A percentile compares a stretch with the other conserved stretches of the same genome.
These are phyloP conservation scores for Solanum sparsipilum DNA, from an alignment of 257 asterid genomes.

Conservation along the genomic window DNA sequence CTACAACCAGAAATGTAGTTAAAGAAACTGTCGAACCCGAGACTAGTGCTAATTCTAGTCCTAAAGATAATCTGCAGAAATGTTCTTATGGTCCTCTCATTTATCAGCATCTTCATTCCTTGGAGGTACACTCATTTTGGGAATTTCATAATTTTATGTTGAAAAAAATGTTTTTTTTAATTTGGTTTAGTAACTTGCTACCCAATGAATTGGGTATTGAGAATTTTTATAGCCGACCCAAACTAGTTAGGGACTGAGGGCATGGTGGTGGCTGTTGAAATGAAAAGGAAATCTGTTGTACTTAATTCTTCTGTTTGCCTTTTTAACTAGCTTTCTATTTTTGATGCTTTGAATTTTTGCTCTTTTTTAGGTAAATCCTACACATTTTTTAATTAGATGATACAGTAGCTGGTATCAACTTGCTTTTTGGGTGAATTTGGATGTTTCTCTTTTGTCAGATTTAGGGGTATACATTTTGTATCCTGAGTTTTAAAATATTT, in stretches of 20 bases:
- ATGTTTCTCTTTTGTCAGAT: neutral
- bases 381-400: neutral
- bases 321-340: neutral
- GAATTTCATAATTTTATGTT: neutral
- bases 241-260: neutral
- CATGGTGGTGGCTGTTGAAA: neutral
- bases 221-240: neutral
- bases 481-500: neutral
- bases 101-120: conserved; percentile 50
- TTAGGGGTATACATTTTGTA: neutral
- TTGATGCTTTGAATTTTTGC: neutral
- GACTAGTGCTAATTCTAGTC: conserved; percentile 13
- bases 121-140: conserved; percentile 42
- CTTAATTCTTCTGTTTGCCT: neutral
- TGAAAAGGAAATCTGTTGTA: neutral
- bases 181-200: neutral
- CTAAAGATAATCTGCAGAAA: conserved; percentile 25
- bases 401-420: neutral
- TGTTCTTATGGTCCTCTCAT: conserved; percentile 39
- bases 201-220: neutral
- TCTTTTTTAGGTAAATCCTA: neutral
- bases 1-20: neutral
- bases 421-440: neutral
- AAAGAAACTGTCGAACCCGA: neutral
- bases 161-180: neutral